Percentiles rank a stretch among this genome's conserved stretches.
Evolutionary conservation across 139 green algal species (phyloP).

Genomic region (Ulvella scutata): DNA sequence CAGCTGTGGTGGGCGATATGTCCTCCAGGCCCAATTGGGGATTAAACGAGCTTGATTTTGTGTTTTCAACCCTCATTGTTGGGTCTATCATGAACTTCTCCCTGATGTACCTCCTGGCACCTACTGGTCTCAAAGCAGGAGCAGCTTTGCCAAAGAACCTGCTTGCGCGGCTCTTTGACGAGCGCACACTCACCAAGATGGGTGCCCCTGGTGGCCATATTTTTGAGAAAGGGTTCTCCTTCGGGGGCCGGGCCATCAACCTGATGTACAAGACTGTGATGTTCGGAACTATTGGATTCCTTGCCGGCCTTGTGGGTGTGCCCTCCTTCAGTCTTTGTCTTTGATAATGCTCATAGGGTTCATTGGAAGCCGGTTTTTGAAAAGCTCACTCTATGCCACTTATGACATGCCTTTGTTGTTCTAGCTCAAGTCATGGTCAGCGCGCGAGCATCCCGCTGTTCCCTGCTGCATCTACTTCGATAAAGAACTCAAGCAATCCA

Average conservation of each 20-base stretch:
- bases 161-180: neutral
- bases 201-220: constrained; percentile 63
- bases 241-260: constrained; percentile 13
- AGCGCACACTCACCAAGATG: neutral
- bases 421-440: too few species aligned
- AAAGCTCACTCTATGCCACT: too few species aligned
- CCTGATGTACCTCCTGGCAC: constrained; percentile 80
- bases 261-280: constrained; percentile 40
- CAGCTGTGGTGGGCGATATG: constrained; percentile 89
- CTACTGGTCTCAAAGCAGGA: constrained; percentile 30
- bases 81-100: constrained; percentile 92
- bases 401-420: too few species aligned
- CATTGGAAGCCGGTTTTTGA: too few species aligned
- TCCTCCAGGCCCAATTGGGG: constrained; percentile 82
- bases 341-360: too few species aligned
- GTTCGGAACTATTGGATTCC: constrained; percentile 70
- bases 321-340: too few species aligned
- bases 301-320: constrained; percentile 65
- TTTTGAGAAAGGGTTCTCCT: constrained; percentile 69
- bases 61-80: constrained; percentile 89
- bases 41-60: constrained; percentile 94
- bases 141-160: constrained; percentile 6
- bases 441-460: too few species aligned
- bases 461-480: too few species aligned
- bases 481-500: too few species aligned